These are phyloP conservation scores for Pinus albicaulis DNA, from an alignment of 75 land plant genomes.

Conservation along the genomic window DNA sequence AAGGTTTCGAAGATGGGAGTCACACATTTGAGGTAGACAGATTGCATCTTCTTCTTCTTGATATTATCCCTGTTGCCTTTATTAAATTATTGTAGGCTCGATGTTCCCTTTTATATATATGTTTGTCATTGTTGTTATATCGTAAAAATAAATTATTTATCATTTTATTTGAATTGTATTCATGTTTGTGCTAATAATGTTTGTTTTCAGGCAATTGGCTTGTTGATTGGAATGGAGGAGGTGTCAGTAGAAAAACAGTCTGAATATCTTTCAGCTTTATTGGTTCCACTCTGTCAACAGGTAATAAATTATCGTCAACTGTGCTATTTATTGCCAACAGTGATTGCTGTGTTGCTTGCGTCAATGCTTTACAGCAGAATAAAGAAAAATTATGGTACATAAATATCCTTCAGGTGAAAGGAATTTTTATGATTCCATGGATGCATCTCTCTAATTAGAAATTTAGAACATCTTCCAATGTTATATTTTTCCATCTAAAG, in stretches of 20 bases:
- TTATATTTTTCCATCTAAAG: not conserved
- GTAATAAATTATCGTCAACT: slow-evolving; percentile 26
- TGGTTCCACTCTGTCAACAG: slow-evolving; percentile 88
- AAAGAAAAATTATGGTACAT: not conserved
- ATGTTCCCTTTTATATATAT: not conserved
- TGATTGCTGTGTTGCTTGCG: not conserved
- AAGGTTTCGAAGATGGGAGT: slow-evolving; percentile 76
- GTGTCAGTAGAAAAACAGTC: slow-evolving; percentile 82
- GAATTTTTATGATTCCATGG: not conserved
- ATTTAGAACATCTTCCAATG: not conserved
- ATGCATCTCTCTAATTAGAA: not conserved
- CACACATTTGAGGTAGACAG: slow-evolving; percentile 85
- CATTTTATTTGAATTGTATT: not conserved
- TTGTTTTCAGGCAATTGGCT: slow-evolving; percentile 83
- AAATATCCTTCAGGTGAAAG: not conserved
- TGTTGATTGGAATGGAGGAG: slow-evolving; percentile 98
- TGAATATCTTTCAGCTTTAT: slow-evolving; percentile 80
- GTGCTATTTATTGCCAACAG: not conserved
- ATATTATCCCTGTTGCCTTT: too few species aligned
- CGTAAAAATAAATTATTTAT: not conserved
- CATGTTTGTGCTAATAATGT: not conserved
- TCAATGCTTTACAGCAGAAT: not conserved
- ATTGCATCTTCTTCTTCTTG: too few species aligned
- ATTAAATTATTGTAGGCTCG: too few species aligned
- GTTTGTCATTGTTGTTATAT: not conserved